Percentiles rank a stretch among this genome's conserved stretches.
Conservation (phyloP, 2,329 filamentous ascomycete genomes). For the Penicillium sp. region DNA sequence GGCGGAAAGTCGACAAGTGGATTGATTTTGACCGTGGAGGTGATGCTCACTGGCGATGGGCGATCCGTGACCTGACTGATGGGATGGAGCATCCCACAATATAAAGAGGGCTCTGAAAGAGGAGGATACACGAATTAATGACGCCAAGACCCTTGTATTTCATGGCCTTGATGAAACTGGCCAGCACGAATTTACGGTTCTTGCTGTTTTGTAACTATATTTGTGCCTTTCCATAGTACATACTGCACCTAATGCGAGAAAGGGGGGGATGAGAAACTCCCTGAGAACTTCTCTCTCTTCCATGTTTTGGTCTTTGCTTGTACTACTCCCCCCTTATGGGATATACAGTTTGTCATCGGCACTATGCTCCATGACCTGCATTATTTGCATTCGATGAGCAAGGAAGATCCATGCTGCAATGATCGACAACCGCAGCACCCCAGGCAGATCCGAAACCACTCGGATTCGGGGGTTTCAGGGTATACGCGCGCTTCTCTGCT, state of each 20-base stretch:
- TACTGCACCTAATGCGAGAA: background rate
- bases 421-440: conserved; percentile 5
- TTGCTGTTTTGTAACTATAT: conserved; percentile 18
- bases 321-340: background rate
- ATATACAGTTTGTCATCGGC: background rate
- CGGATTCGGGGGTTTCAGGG: conserved; percentile 18
- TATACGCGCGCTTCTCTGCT: conserved; percentile 1
- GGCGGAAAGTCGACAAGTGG: conserved; percentile 85
- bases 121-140: conserved; percentile 22
- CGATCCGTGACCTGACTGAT: conserved; percentile 53
- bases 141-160: conserved; percentile 14
- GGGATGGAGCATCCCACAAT: conserved; percentile 4
- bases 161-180: conserved; percentile 16
- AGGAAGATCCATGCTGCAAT: conserved; percentile 17
- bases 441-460: conserved; percentile 18
- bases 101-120: background rate
- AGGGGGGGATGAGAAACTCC: background rate
- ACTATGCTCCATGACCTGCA: conserved; percentile 2
- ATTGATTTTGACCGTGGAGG: conserved; percentile 58
- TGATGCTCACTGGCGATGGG: conserved; percentile 73
- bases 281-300: background rate
- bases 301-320: background rate
- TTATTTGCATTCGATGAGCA: conserved; percentile 8
- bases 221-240: background rate
- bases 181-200: conserved; percentile 20